phyloP scores from a whole-genome alignment of 2,329 filamentous ascomycete species.

The Ophiostoma sp. region DNA sequence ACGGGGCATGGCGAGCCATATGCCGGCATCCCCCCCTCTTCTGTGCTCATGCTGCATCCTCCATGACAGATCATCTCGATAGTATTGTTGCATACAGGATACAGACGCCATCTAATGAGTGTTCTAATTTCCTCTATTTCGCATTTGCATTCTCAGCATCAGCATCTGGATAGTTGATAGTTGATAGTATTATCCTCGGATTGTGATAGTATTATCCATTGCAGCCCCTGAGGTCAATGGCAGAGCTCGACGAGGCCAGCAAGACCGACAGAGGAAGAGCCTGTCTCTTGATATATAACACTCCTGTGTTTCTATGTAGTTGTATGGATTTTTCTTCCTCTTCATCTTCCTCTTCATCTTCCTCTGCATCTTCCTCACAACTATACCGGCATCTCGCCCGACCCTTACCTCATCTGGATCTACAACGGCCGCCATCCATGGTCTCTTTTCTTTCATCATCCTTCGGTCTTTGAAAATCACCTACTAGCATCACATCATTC shows the following conservation, averaged over 20 bases:
- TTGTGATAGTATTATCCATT: constrained; percentile 6
- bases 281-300: not conserved
- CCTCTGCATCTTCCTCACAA: not conserved
- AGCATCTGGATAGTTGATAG: not conserved
- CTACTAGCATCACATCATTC: not conserved
- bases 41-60: not conserved
- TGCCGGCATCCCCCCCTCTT: not conserved
- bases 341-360: not conserved
- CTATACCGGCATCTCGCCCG: not conserved
- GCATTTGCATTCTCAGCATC: not conserved
- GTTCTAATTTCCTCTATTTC: not conserved
- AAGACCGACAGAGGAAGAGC: not conserved
- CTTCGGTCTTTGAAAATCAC: not conserved
- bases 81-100: not conserved
- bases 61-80: constrained; percentile 13
- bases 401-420: not conserved
- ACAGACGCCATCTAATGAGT: not conserved
- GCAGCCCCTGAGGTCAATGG: not conserved
- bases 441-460: not conserved
- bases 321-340: too few species aligned
- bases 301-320: not conserved
- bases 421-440: not conserved
- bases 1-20: not conserved
- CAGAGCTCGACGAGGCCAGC: not conserved
- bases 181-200: constrained; percentile 1